Conservation (phyloP, 2,329 filamentous ascomycete genomes). For the Monosporascus sp. region DNA sequence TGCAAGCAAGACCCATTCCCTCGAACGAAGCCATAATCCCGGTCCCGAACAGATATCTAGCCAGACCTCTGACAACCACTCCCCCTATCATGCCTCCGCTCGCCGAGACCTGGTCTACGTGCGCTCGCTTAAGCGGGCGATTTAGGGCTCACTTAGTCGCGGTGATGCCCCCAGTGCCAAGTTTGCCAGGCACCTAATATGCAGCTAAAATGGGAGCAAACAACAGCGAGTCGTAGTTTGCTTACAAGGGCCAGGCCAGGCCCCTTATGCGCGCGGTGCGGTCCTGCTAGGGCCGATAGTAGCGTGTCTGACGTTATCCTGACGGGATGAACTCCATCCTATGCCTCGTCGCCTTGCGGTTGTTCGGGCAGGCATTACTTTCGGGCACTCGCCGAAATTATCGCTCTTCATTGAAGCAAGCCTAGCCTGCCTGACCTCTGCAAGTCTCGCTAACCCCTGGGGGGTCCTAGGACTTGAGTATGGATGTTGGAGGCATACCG, state of each 20-base stretch:
- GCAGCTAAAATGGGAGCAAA: conserved; percentile 1
- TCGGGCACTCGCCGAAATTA: neutral
- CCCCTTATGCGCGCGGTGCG: neutral
- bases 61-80: neutral
- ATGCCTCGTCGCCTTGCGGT: neutral
- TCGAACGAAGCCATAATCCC: neutral
- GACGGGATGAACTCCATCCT: neutral
- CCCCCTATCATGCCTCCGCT: neutral
- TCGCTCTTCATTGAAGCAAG: neutral
- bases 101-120: neutral
- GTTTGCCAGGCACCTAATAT: neutral
- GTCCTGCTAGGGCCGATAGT: neutral
- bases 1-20: neutral
- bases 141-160: neutral
- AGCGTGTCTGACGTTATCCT: neutral
- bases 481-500: neutral
- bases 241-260: neutral
- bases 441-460: neutral
- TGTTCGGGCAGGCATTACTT: neutral
- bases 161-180: neutral
- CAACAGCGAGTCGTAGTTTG: neutral
- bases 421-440: neutral
- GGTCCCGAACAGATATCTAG: neutral
- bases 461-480: neutral
- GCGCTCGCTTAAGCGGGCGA: neutral